phyloP scores from a whole-genome alignment of 2,329 filamentous ascomycete species.

The Cryphonectria nitschkei region DNA sequence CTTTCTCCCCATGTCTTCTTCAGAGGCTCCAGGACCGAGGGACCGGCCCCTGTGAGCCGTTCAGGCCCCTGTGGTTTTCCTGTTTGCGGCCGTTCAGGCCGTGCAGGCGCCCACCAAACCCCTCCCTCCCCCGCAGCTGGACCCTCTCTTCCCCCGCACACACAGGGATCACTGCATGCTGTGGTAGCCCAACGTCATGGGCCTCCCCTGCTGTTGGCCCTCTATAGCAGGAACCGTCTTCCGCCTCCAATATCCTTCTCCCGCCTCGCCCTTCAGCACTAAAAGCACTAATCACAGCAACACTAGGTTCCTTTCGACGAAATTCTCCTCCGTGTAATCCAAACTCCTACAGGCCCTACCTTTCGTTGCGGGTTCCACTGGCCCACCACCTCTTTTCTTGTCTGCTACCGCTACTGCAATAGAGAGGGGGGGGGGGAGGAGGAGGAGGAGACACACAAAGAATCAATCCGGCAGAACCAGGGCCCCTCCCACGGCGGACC shows the following conservation, averaged over 20 bases:
- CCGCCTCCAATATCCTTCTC: no score
- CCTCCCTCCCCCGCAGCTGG: slow-evolving; percentile 18
- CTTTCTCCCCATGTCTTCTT: neutral
- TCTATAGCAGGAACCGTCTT: neutral
- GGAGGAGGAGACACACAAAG: neutral
- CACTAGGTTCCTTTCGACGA: neutral
- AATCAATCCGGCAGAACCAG: slow-evolving; percentile 3
- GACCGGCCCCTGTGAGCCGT: neutral
- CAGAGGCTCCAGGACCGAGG: neutral
- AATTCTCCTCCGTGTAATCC: neutral
- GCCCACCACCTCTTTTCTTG: neutral
- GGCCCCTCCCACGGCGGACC: slow-evolving; percentile 9
- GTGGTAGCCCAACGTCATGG: neutral
- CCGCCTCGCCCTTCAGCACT: neutral
- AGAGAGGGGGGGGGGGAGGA: no score
- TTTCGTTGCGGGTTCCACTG: neutral
- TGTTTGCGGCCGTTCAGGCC: neutral
- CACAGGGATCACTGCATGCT: neutral
- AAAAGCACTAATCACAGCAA: neutral
- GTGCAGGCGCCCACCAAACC: neutral
- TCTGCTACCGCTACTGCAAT: neutral
- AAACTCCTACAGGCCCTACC: neutral
- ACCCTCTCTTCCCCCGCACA: neutral
- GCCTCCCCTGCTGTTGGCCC: neutral
- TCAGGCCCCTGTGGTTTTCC: neutral